Evolutionary conservation across 805 yeast genomes (phyloP).

Genomic region (Wickerhamomyces mucosus): DNA sequence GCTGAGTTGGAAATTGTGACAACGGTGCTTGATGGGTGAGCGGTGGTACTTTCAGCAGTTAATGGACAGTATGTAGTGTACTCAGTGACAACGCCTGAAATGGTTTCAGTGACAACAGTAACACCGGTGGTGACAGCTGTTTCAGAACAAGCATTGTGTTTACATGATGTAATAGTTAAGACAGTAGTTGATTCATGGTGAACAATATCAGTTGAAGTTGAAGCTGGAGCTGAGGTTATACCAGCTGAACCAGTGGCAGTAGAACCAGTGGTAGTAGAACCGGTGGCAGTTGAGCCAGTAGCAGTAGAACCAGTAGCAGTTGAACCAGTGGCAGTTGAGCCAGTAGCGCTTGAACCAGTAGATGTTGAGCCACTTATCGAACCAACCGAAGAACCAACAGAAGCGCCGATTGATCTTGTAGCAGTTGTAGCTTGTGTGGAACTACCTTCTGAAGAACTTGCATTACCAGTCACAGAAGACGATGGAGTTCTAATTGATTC

Average conservation of each 20-base stretch:
- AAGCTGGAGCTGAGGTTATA: constrained; percentile 1
- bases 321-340: constrained; percentile 1
- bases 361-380: too few relatives aligned
- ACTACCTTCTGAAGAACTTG: too few relatives aligned
- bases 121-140: constrained; percentile 16
- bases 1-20: constrained; percentile 23
- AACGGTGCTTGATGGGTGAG: constrained; percentile 23
- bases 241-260: constrained; percentile 7
- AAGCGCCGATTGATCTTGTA: too few relatives aligned
- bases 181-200: constrained; percentile 16
- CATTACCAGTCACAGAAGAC: too few relatives aligned
- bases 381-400: too few relatives aligned
- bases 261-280: background rate
- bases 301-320: constrained; percentile 1
- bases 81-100: constrained; percentile 20
- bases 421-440: too few relatives aligned
- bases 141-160: constrained; percentile 20
- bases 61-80: constrained; percentile 35
- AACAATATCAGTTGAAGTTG: constrained; percentile 21
- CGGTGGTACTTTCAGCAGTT: too few relatives aligned
- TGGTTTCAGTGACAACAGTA: constrained; percentile 21
- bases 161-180: constrained; percentile 24
- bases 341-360: too few relatives aligned
- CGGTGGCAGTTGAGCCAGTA: background rate
- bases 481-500: too few relatives aligned